phyloP scores from a whole-genome alignment of 129 eudicot species.

The Oenanthe sinensis region DNA sequence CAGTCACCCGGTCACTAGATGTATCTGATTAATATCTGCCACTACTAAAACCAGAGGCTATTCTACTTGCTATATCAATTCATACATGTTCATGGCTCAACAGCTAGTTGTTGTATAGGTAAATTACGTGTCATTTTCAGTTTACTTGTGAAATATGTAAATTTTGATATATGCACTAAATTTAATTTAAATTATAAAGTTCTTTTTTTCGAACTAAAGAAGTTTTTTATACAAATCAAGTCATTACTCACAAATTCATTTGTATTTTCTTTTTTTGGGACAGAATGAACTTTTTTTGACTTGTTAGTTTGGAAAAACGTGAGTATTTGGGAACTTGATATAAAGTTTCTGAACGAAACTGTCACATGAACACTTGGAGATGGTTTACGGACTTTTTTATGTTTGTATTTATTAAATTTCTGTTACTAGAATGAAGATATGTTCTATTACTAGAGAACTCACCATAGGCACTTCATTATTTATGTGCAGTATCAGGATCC shows the following conservation, averaged over 20 bases:
- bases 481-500: conserved; percentile 66
- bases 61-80: too few species aligned
- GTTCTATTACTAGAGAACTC: not conserved
- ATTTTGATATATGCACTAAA: too few species aligned
- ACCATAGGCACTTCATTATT: not conserved
- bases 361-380: not conserved
- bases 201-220: conserved; percentile 31
- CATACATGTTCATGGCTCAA: too few species aligned
- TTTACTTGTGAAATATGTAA: too few species aligned
- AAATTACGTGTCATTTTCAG: too few species aligned
- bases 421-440: not conserved
- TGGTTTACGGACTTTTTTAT: not conserved
- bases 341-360: not conserved
- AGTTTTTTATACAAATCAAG: not conserved
- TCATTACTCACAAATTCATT: not conserved
- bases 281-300: not conserved
- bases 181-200: not conserved
- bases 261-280: not conserved
- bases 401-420: not conserved
- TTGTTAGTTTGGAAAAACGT: not conserved
- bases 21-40: too few species aligned
- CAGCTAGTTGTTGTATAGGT: too few species aligned
- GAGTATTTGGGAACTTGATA: not conserved
- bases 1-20: too few species aligned
- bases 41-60: too few species aligned